These are phyloP conservation scores for Perkinsus marinus DNA, from an alignment of 169 alveolate species.

Conservation along the genomic window DNA sequence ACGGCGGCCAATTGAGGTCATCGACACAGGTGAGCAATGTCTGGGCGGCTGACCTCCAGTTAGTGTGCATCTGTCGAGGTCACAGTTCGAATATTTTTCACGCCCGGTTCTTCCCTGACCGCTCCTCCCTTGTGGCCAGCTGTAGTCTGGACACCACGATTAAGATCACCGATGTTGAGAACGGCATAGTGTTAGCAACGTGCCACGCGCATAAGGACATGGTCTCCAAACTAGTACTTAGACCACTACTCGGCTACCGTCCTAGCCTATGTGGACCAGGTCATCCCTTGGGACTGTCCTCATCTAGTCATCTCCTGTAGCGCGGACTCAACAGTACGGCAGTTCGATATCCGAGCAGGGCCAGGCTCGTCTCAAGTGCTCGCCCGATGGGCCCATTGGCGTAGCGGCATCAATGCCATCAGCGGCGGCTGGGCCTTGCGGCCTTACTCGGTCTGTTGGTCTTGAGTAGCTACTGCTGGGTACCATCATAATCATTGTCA, in stretches of 20 bases:
- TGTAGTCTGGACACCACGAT: not conserved
- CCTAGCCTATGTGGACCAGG: not conserved
- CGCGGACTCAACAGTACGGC: not conserved
- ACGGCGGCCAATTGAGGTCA: not conserved
- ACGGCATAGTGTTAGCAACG: not conserved
- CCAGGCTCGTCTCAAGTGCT: not conserved
- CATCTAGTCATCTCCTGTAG: not conserved
- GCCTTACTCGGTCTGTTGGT: not conserved
- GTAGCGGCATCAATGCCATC: not conserved
- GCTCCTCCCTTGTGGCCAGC: not conserved
- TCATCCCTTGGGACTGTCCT: not conserved
- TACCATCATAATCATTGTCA: not conserved
- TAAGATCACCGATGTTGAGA: not conserved
- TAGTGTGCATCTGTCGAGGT: not conserved
- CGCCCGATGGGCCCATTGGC: not conserved
- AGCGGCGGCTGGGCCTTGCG: not conserved
- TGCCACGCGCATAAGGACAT: not conserved
- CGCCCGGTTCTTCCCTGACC: not conserved
- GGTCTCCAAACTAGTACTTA: not conserved
- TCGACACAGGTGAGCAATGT: not conserved
- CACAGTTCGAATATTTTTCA: not conserved
- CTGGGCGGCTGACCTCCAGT: not conserved
- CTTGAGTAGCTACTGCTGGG: not conserved
- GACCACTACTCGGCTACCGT: not conserved
- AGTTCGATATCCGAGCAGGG: not conserved